phyloP scores from a whole-genome alignment of 805 yeast species.

The Pichia insulana region DNA sequence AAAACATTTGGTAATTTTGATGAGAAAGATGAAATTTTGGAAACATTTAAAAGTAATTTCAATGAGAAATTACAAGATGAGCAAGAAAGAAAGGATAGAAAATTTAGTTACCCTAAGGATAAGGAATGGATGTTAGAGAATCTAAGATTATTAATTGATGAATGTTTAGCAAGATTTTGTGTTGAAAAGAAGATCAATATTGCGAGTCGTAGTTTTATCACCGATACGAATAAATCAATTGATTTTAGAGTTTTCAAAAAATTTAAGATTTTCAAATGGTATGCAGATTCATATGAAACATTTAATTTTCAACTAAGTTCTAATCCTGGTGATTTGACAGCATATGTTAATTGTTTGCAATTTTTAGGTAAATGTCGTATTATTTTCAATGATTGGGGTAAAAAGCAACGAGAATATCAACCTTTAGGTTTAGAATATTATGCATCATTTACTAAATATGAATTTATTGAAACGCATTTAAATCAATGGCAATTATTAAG shows the following conservation, averaged over 20 bases:
- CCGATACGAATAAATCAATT: slow-evolving; percentile 9
- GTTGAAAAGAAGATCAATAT: slow-evolving; percentile 19
- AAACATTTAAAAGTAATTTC: slow-evolving; percentile 4
- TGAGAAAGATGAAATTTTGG: neutral
- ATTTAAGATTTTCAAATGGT: slow-evolving; percentile 24
- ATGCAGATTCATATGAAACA: slow-evolving; percentile 22
- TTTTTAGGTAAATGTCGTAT: slow-evolving; percentile 13
- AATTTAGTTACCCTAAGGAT: neutral
- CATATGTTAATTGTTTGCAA: slow-evolving; percentile 17
- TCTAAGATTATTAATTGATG: slow-evolving; percentile 24
- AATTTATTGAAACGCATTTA: slow-evolving; percentile 21
- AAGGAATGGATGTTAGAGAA: slow-evolving; percentile 20
- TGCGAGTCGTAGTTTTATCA: slow-evolving; percentile 23
- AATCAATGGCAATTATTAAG: slow-evolving; percentile 27
- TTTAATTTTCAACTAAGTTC: slow-evolving; percentile 15
- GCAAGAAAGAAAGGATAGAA: neutral
- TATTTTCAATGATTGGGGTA: neutral
- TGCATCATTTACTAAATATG: slow-evolving; percentile 22
- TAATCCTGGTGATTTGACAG: slow-evolving; percentile 13
- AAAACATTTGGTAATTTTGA: slow-evolving; percentile 5
- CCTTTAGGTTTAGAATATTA: slow-evolving; percentile 14
- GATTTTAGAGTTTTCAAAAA: slow-evolving; percentile 26
- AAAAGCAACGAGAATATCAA: slow-evolving; percentile 14
- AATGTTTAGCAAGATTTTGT: slow-evolving; percentile 24
- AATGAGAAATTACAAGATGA: slow-evolving; percentile 4